Conservation (phyloP, 2,329 filamentous ascomycete species). For the Didymella arachidicola region DNA sequence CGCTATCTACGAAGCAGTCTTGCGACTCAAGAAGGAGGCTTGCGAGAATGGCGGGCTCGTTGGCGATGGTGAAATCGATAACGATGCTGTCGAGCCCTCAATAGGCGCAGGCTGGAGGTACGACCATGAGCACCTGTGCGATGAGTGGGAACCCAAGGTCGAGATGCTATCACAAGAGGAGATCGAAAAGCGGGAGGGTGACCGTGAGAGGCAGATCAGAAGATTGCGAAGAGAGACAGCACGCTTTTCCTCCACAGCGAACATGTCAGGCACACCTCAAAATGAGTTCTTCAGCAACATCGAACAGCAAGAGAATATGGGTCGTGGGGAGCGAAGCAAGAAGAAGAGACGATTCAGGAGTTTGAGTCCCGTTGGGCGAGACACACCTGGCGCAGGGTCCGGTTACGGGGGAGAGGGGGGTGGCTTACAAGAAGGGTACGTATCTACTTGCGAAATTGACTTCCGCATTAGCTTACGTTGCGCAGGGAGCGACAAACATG, state of each 20-base stretch:
- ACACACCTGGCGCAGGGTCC: conserved; percentile 76
- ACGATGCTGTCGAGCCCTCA: conserved; percentile 77
- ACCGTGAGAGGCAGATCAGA: conserved; percentile 89
- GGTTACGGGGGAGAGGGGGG: conserved; percentile 74
- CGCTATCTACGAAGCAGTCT: conserved; percentile 93
- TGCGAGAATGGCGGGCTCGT: conserved; percentile 90
- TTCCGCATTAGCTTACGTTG: conserved; percentile 23
- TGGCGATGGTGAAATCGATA: conserved; percentile 78
- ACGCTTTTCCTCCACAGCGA: conserved; percentile 84
- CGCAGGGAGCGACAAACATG: conserved; percentile 77
- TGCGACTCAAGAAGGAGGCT: conserved; percentile 93
- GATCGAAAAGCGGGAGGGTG: conserved; percentile 95
- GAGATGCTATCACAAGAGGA: conserved; percentile 84
- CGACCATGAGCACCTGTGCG: conserved; percentile 83
- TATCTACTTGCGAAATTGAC: conserved; percentile 10
- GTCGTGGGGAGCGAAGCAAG: conserved; percentile 89
- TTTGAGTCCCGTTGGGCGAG: conserved; percentile 80
- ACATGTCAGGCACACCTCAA: conserved; percentile 75
- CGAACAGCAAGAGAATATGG: conserved; percentile 76
- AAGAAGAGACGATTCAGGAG: conserved; percentile 94
- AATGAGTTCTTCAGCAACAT: conserved; percentile 67
- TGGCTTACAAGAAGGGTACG: conserved; percentile 58
- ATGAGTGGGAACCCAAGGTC: conserved; percentile 61
- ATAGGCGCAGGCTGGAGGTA: conserved; percentile 96
- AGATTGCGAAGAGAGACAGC: conserved; percentile 89